These are phyloP conservation scores for Noccaea bulbosa DNA, from an alignment of 345 rosid genomes.

Conservation along the genomic window DNA sequence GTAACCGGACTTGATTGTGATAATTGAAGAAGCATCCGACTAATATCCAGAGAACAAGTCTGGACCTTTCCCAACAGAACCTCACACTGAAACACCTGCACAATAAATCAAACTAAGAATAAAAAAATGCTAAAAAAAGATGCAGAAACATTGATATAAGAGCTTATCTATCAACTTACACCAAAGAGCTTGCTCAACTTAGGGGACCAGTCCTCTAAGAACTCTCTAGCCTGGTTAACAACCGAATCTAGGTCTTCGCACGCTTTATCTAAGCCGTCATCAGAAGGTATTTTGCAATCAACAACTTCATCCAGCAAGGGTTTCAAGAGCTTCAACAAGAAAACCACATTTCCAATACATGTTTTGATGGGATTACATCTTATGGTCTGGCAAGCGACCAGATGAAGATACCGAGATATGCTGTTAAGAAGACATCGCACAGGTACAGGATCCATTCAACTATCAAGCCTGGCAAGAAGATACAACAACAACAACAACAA, in stretches of 20 bases:
- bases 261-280: slow-evolving; percentile 56
- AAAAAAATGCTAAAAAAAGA: not conserved
- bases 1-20: slow-evolving; percentile 54
- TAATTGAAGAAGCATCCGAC: slow-evolving; percentile 52
- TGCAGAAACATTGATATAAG: not conserved
- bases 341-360: slow-evolving; percentile 59
- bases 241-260: slow-evolving; percentile 74
- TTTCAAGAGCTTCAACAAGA: slow-evolving; percentile 71
- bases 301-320: slow-evolving; percentile 76
- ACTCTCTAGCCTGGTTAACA: slow-evolving; percentile 79
- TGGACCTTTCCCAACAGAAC: slow-evolving; percentile 58
- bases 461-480: slow-evolving; percentile 7
- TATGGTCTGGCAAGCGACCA: slow-evolving; percentile 77
- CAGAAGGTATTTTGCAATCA: slow-evolving; percentile 59
- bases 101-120: not conserved
- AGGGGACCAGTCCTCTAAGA: slow-evolving; percentile 76
- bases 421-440: slow-evolving; percentile 78
- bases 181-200: slow-evolving; percentile 76
- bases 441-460: slow-evolving; percentile 64
- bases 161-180: slow-evolving; percentile 52
- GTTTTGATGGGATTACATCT: slow-evolving; percentile 56
- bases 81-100: slow-evolving; percentile 70
- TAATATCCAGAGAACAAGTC: slow-evolving; percentile 65
- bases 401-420: slow-evolving; percentile 81
- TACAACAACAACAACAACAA: slow-evolving; percentile 3